Base-by-base conservation (phyloP, 1,284 basidiomycete species). In the Omphalotus olearius region DNA sequence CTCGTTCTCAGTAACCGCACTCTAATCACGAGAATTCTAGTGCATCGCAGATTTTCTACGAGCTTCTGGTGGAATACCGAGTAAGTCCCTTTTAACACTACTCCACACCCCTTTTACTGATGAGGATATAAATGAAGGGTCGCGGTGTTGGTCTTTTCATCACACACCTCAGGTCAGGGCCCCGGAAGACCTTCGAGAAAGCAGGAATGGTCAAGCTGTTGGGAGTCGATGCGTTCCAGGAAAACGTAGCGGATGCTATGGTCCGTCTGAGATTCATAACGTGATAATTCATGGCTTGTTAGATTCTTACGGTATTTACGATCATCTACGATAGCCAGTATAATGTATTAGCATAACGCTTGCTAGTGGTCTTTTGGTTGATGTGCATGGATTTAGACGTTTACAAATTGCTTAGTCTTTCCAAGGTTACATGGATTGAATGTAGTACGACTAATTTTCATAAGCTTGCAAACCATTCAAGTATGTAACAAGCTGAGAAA, bases 11-110 rank as follows among this genome's bases (percentile, higher is more conserved):
- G 18, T 4, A 23, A 26, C 3, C 9, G 30, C 30, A 33, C 30
- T 4, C 30, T 10, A 9, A 33, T 2, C 30, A 13, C 5, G 23
- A 23, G 5, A 23, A 18, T 23, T 18, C 18, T 42, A 23, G 88
- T 23, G 93, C 93, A 10, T 79, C 86, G 3, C 91, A 93, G 66
- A 92, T 95, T 56, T 80, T 97, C 60, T 74, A 78, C 55, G 94
- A 98, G 65, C 69, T 95, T 2, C 71, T 88, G 38, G 79, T 85
- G 57, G 84, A 88, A 11, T 96, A 93, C 65, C 74, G 79, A 69
- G 87, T 83, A 56, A 48, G 69, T 57, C 45, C 39, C 36, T 6
- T 25, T 50, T n/a, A 36, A 13, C 50, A 10, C 50, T 44, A 11
- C 44, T 23, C n/a, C 7, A 37, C 23, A 38, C 28, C 40, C 16